phyloP scores from a whole-genome alignment of 129 eudicot genomes.

The Artemisia tridentata region DNA sequence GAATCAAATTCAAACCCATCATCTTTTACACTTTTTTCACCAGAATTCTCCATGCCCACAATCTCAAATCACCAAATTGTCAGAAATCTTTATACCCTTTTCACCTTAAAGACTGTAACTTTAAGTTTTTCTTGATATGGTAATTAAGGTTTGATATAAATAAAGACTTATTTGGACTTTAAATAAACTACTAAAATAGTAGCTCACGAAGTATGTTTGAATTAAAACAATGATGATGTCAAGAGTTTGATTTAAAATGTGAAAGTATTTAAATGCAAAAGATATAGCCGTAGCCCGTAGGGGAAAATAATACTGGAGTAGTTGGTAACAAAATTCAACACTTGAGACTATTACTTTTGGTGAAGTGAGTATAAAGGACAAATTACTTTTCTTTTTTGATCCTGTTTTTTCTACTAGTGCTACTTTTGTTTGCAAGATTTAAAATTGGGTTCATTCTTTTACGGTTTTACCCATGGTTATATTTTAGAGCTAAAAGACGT shows the following conservation, averaged over 20 bases:
- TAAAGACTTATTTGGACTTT: neutral
- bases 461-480: conserved; percentile 10
- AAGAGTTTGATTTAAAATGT: neutral
- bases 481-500: conserved; percentile 1
- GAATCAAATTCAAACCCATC: conserved; percentile 48
- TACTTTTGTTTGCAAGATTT: conserved; percentile 18
- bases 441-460: conserved; percentile 25
- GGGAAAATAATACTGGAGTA: conserved; percentile 28
- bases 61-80: conserved; percentile 19
- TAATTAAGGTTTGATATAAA: conserved; percentile 12
- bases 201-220: conserved; percentile 16
- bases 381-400: conserved; percentile 29
- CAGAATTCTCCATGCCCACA: conserved; percentile 38
- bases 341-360: conserved; percentile 23
- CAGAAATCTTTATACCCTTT: conserved; percentile 26
- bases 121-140: conserved; percentile 16
- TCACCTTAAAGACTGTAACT: conserved; percentile 25
- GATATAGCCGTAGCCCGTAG: conserved; percentile 39
- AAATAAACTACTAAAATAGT: conserved; percentile 2
- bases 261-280: conserved; percentile 18
- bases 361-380: conserved; percentile 25
- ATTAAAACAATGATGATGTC: conserved; percentile 33
- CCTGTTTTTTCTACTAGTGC: conserved; percentile 6
- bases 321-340: conserved; percentile 24
- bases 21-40: conserved; percentile 27